Percentiles rank a stretch among this genome's conserved stretches.
Evolutionary conservation across 73 alveolate species (phyloP).

Genomic region (Halteria grandinella): DNA sequence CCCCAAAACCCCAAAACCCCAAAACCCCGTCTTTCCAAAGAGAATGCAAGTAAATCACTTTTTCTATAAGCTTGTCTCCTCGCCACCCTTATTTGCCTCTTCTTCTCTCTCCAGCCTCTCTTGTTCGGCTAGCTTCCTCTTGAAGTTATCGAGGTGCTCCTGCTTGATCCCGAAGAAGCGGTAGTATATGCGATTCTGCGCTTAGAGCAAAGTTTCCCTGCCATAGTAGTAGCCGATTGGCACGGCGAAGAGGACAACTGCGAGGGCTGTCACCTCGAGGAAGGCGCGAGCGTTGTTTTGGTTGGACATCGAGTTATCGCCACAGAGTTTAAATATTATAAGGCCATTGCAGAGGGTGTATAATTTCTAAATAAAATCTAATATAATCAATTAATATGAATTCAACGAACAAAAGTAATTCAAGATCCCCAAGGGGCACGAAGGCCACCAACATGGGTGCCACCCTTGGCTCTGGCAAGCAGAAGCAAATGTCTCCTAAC

Average conservation of each 20-base stretch:
- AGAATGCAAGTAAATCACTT: too few relatives aligned
- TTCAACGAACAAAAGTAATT: not conserved
- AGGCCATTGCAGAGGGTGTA: too few relatives aligned
- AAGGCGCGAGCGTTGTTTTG: not conserved
- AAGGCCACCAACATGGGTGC: too few relatives aligned
- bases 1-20: too few relatives aligned
- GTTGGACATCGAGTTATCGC: slow-evolving; percentile 7
- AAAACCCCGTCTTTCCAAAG: too few relatives aligned
- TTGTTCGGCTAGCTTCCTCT: too few relatives aligned
- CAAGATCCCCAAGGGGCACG: too few relatives aligned
- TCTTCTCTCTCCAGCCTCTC: too few relatives aligned
- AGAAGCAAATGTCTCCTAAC: slow-evolving; percentile 57
- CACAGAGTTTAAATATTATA: too few relatives aligned
- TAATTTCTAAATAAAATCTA: too few relatives aligned
- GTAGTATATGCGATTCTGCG: slow-evolving; percentile 6
- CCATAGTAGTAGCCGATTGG: slow-evolving; percentile 52
- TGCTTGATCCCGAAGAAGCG: slow-evolving; percentile 30
- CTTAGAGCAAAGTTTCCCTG: slow-evolving; percentile 3
- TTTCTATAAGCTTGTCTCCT: too few relatives aligned
- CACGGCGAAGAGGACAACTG: slow-evolving; percentile 21
- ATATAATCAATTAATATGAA: slow-evolving; percentile 43
- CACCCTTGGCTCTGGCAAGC: not conserved
- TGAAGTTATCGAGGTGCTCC: slow-evolving; percentile 20
- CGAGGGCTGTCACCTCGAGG: slow-evolving; percentile 28
- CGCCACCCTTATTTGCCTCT: too few relatives aligned